These are phyloP conservation scores for Salix brachista DNA, from an alignment of 345 rosid species.

Conservation along the genomic window DNA sequence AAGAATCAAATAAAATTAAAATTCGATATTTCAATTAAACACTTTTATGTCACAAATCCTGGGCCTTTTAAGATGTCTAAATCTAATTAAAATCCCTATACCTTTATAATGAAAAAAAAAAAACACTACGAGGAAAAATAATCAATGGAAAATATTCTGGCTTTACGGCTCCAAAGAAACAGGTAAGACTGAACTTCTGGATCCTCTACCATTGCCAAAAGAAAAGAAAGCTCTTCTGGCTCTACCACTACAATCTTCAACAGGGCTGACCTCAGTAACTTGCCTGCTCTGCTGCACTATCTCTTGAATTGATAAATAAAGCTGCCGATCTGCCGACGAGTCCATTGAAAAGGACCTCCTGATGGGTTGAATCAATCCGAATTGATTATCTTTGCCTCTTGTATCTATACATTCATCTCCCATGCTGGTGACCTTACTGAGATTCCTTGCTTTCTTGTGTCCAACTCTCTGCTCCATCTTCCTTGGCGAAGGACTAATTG, in stretches of 20 bases:
- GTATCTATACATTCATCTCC: conserved; percentile 80
- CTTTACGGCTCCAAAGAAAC: conserved; percentile 52
- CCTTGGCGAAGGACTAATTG: conserved; percentile 34
- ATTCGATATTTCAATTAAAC: conserved; percentile 20
- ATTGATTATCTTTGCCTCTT: conserved; percentile 53
- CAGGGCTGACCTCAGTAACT: conserved; percentile 36
- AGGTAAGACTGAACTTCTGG: conserved; percentile 64
- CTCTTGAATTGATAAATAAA: conserved; percentile 56
- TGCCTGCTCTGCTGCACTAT: conserved; percentile 41
- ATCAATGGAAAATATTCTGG: neutral
- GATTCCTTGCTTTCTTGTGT: conserved; percentile 38
- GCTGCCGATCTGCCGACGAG: conserved; percentile 59
- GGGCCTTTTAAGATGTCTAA: conserved; percentile 19
- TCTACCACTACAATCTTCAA: conserved; percentile 46
- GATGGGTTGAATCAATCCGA: conserved; percentile 57
- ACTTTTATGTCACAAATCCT: conserved; percentile 23
- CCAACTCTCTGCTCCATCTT: conserved; percentile 36
- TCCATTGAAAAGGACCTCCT: conserved; percentile 92
- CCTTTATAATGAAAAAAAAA: neutral
- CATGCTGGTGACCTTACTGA: conserved; percentile 59
- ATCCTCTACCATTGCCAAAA: conserved; percentile 61
- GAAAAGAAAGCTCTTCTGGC: conserved; percentile 63
- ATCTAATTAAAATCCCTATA: conserved; percentile 25
- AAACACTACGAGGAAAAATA: conserved; percentile 4
- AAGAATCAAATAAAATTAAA: conserved; percentile 15